A percentile compares a stretch with the other conserved stretches of the same genome.
Evolutionary conservation across 2,329 filamentous ascomycete species (phyloP).

Genomic region (Phaeoacremonium minimum): DNA sequence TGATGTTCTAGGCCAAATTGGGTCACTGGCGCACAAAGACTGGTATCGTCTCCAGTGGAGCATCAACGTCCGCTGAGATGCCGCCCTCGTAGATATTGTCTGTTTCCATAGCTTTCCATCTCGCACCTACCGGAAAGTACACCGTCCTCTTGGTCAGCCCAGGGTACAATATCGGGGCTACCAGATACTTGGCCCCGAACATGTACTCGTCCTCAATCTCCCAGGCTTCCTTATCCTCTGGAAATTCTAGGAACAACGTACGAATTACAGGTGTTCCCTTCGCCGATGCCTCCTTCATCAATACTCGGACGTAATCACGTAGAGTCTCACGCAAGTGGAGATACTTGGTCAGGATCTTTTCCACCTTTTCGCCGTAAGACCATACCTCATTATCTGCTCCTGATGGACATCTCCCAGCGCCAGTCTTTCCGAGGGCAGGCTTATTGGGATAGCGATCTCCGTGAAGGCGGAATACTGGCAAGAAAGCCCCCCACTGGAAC

Average conservation of each 20-base stretch:
- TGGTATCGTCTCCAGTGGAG: slow-evolving; percentile 7
- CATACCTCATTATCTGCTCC: slow-evolving; percentile 61
- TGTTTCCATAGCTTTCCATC: slow-evolving; percentile 13
- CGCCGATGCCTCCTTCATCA: slow-evolving; percentile 58
- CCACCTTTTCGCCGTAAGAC: slow-evolving; percentile 59
- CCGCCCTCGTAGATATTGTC: slow-evolving; percentile 7
- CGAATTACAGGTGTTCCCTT: slow-evolving; percentile 59
- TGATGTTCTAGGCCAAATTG: too few relatives aligned
- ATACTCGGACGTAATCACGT: slow-evolving; percentile 48
- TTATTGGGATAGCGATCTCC: slow-evolving; percentile 58
- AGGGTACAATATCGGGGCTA: slow-evolving; percentile 49
- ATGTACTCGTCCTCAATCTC: slow-evolving; percentile 58
- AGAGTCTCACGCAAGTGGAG: slow-evolving; percentile 53
- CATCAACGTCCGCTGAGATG: slow-evolving; percentile 6
- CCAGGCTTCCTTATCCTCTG: slow-evolving; percentile 48
- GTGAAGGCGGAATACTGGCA: slow-evolving; percentile 64
- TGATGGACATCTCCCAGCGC: slow-evolving; percentile 35
- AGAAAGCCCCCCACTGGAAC: slow-evolving; percentile 68
- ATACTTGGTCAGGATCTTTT: slow-evolving; percentile 56
- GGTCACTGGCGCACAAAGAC: slow-evolving; percentile 8
- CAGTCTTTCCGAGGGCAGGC: slow-evolving; percentile 24
- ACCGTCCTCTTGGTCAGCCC: slow-evolving; percentile 37
- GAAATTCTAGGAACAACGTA: slow-evolving; percentile 61
- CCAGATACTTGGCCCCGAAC: slow-evolving; percentile 56
- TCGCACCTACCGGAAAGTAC: slow-evolving; percentile 43